A percentile compares a stretch with the other conserved stretches of the same genome.
These are phyloP conservation scores for Fomitopsis serialis DNA, from an alignment of 768 basidiomycete genomes.

Conservation along the genomic window DNA sequence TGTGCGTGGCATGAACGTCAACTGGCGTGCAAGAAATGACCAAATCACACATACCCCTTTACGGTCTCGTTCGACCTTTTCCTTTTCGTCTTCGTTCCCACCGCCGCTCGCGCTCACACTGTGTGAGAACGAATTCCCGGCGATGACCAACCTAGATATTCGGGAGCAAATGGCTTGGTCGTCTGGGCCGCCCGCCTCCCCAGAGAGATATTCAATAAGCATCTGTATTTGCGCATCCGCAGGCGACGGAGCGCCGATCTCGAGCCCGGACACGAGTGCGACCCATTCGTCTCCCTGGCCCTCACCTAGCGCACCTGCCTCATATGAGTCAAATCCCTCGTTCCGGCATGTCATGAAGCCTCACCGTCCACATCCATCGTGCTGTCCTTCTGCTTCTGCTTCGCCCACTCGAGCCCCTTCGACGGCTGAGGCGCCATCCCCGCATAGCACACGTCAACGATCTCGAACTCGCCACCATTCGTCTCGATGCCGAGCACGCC, in stretches of 20 bases:
- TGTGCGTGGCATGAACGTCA: slow-evolving; percentile 22
- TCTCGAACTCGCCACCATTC: slow-evolving; percentile 85
- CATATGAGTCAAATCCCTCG: not conserved
- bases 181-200: slow-evolving; percentile 69
- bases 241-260: slow-evolving; percentile 58
- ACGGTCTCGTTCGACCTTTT: slow-evolving; percentile 31
- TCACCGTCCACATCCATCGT: slow-evolving; percentile 70
- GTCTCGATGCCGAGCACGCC: slow-evolving; percentile 91
- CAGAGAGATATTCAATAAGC: slow-evolving; percentile 84
- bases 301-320: not conserved
- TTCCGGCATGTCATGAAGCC: slow-evolving; percentile 12
- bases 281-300: slow-evolving; percentile 64
- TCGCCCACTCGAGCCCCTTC: slow-evolving; percentile 14
- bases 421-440: slow-evolving; percentile 68
- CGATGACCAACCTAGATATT: slow-evolving; percentile 82
- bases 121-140: slow-evolving; percentile 81
- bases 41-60: slow-evolving; percentile 44
- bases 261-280: slow-evolving; percentile 80
- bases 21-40: too few species aligned
- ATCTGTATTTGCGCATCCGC: slow-evolving; percentile 76
- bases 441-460: slow-evolving; percentile 81
- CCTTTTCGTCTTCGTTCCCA: slow-evolving; percentile 24
- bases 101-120: slow-evolving; percentile 27
- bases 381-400: slow-evolving; percentile 19
- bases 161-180: slow-evolving; percentile 62